phyloP scores from a whole-genome alignment of 352 stramenopile genomes.

The Plasmopara halstedii region DNA sequence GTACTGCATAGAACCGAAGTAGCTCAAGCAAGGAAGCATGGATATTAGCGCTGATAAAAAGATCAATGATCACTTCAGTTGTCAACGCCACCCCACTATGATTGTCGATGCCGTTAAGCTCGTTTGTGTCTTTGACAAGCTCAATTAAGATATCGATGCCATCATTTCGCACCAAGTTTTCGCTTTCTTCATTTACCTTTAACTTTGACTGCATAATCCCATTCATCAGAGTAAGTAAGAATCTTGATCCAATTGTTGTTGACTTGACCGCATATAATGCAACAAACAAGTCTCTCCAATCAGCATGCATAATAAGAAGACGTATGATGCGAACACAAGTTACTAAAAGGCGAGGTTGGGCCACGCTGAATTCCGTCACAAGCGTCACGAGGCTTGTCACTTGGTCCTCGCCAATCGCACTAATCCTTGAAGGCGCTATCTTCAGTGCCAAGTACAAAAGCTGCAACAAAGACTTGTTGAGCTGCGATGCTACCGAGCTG shows the following conservation, averaged over 20 bases:
- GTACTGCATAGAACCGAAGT: conserved; percentile 28
- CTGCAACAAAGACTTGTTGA: conserved; percentile 49
- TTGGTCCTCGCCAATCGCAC: conserved; percentile 44
- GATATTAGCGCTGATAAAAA: conserved; percentile 59
- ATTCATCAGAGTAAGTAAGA: conserved; percentile 55
- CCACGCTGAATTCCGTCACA: conserved; percentile 65
- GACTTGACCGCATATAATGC: conserved; percentile 59
- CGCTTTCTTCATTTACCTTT: conserved; percentile 12
- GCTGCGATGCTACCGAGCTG: conserved; percentile 19
- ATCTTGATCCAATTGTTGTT: conserved; percentile 47
- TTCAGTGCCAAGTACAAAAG: conserved; percentile 65
- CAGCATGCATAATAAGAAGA: conserved; percentile 52
- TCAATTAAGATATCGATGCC: conserved; percentile 53
- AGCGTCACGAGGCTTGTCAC: conserved; percentile 56
- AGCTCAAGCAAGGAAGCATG: conserved; percentile 64
- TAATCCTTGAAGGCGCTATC: conserved; percentile 43
- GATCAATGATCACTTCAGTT: conserved; percentile 53
- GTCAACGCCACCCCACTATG: conserved; percentile 31
- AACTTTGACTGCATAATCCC: conserved; percentile 39
- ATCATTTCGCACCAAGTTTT: conserved; percentile 49
- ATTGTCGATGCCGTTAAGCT: conserved; percentile 19
- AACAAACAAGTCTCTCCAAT: conserved; percentile 73
- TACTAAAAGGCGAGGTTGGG: conserved; percentile 35
- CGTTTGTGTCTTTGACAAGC: conserved; percentile 31
- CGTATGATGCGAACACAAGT: conserved; percentile 65